Conservation (phyloP, 2,329 filamentous ascomycete species). For the Fusarium buxicola region DNA sequence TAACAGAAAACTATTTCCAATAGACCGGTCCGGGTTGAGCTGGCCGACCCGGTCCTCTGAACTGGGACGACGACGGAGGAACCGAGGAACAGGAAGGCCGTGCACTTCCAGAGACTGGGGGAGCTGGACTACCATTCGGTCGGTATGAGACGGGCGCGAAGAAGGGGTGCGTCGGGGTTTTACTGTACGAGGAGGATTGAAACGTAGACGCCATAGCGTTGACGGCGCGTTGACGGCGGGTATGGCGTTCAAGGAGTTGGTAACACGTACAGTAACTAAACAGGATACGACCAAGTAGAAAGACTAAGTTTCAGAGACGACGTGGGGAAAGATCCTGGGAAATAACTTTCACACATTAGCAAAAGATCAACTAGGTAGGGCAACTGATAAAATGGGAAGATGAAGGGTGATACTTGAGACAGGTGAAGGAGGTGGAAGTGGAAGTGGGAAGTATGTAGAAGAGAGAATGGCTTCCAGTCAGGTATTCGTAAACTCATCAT, state of each 20-base stretch:
- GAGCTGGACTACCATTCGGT: conserved; percentile 38
- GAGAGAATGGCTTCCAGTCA: too few relatives aligned
- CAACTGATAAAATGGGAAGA: not conserved
- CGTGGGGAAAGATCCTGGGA: not conserved
- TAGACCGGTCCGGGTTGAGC: conserved; percentile 13
- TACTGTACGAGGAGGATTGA: conserved; percentile 8
- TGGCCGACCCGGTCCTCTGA: conserved; percentile 32
- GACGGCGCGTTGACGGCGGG: conserved; percentile 19
- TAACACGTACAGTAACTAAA: conserved; percentile 8
- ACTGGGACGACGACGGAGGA: conserved; percentile 15
- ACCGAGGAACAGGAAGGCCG: conserved; percentile 9
- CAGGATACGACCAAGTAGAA: conserved; percentile 5
- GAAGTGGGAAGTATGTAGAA: too few relatives aligned
- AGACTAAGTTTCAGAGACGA: not conserved
- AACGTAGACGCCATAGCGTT: conserved; percentile 33
- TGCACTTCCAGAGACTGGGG: not conserved
- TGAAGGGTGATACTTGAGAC: not conserved
- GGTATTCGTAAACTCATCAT: not conserved
- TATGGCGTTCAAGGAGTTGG: conserved; percentile 24
- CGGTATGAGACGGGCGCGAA: conserved; percentile 14
- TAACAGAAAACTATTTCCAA: conserved; percentile 8
- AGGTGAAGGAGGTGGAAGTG: not conserved
- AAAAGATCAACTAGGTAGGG: not conserved
- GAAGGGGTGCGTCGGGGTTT: conserved; percentile 19
- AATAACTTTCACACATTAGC: not conserved